phyloP scores from a whole-genome alignment of 1,284 basidiomycete genomes.

The Thecaphora thlaspeos region DNA sequence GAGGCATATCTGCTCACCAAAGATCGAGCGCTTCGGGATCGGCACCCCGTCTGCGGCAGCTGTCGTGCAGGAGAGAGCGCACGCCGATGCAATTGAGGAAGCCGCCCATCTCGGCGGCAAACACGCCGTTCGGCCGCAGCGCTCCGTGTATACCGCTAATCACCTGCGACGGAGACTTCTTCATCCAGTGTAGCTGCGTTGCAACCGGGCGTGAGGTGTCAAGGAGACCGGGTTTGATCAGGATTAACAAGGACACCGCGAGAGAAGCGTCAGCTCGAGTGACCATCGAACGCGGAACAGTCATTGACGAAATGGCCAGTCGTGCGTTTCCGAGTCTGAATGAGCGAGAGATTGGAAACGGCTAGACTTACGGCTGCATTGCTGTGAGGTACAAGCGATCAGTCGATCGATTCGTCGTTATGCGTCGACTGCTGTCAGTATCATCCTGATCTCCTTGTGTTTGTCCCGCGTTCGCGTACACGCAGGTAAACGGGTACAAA shows the following conservation, averaged over 20 bases:
- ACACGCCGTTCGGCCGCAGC: constrained; percentile 9
- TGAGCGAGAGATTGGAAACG: too few relatives aligned
- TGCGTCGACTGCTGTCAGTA: background rate
- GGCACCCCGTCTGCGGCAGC: constrained; percentile 2
- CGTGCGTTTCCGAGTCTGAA: too few relatives aligned
- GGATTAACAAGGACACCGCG: too few relatives aligned
- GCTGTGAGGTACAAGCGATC: background rate
- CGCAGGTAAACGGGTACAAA: background rate
- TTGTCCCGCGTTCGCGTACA: too few relatives aligned
- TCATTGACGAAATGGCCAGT: too few relatives aligned
- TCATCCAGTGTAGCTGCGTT: constrained; percentile 37
- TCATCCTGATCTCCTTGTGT: background rate
- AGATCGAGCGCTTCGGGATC: constrained; percentile 14
- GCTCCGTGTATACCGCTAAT: background rate
- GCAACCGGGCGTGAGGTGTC: too few relatives aligned
- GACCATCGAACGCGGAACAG: background rate
- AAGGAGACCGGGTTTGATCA: too few relatives aligned
- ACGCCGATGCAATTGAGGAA: constrained; percentile 26
- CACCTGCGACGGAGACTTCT: constrained; percentile 6
- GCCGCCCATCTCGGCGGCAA: constrained; percentile 28
- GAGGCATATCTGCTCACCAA: constrained; percentile 6
- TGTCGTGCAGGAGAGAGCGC: constrained; percentile 10
- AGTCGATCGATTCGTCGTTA: background rate
- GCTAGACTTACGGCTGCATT: background rate
- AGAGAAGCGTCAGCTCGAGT: too few relatives aligned